These are phyloP conservation scores for Casaregolazyma suthepensis DNA, from an alignment of 1,139 yeast species.

Conservation along the genomic window DNA sequence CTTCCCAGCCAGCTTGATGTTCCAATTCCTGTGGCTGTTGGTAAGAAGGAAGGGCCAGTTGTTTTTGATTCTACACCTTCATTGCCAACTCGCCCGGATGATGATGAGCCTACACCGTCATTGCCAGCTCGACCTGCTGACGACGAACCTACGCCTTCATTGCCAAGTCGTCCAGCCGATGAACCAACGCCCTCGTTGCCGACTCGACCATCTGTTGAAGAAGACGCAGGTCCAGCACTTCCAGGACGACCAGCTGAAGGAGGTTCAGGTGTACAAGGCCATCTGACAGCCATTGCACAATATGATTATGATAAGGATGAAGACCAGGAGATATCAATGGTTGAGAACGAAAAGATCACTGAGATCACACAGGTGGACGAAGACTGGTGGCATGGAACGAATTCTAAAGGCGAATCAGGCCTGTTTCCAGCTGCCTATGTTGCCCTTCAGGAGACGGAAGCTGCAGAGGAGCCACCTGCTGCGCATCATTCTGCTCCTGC, in stretches of 20 bases:
- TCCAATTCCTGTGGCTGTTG: conserved; percentile 16
- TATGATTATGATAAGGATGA: conserved; percentile 63
- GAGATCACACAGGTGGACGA: conserved; percentile 65
- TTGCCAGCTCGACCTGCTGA: conserved; percentile 1
- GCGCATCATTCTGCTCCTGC: conserved; percentile 25
- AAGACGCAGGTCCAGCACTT: conserved; percentile 14
- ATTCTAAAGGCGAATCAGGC: conserved; percentile 61
- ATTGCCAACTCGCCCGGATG: conserved; percentile 3
- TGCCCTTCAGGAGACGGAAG: conserved; percentile 33
- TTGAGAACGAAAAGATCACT: conserved; percentile 59
- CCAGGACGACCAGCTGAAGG: conserved; percentile 13
- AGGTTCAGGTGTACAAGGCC: conserved; percentile 2
- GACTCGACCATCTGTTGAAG: conserved; percentile 12
- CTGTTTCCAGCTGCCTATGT: conserved; percentile 90
- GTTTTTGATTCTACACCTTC: conserved; percentile 2
- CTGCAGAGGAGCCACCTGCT: conserved; percentile 7
- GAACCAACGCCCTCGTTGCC: conserved; percentile 17
- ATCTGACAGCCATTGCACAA: conserved; percentile 48
- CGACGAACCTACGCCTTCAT: conserved; percentile 22
- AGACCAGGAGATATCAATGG: conserved; percentile 63
- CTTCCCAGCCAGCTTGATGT: conserved; percentile 7
- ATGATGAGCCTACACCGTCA: neutral
- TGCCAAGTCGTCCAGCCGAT: conserved; percentile 9
- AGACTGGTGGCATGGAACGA: conserved; percentile 80
- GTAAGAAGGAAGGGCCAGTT: neutral